These are phyloP conservation scores for Fraxinus ornus DNA, from an alignment of 305 asterid species.

Conservation along the genomic window DNA sequence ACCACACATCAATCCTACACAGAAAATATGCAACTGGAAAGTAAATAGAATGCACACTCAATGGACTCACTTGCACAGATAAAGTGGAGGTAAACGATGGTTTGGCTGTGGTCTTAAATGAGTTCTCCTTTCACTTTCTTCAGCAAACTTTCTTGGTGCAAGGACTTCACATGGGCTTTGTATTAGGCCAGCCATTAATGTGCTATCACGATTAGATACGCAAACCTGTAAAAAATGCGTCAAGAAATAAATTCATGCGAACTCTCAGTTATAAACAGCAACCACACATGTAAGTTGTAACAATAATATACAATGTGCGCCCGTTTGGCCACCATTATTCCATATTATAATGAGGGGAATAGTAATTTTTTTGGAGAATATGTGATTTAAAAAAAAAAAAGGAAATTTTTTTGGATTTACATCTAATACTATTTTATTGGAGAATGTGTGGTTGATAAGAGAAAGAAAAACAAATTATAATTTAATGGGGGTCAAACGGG, in stretches of 20 bases:
- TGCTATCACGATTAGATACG: slow-evolving; percentile 60
- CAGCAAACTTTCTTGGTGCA: slow-evolving; percentile 70
- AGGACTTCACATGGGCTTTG: slow-evolving; percentile 85
- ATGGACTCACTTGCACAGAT: slow-evolving; percentile 81
- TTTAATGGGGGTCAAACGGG: not conserved
- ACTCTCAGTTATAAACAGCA: not conserved
- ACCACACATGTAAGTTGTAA: not conserved
- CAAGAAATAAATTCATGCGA: not conserved
- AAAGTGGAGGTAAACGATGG: slow-evolving; percentile 58
- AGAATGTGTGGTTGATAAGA: not conserved
- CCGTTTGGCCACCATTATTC: not conserved
- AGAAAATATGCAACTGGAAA: slow-evolving; percentile 15
- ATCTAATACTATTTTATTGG: not conserved
- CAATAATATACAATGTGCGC: not conserved
- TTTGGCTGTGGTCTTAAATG: slow-evolving; percentile 37
- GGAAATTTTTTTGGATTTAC: not conserved
- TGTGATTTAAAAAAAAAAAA: not conserved
- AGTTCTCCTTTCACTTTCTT: slow-evolving; percentile 69
- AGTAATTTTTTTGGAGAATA: not conserved
- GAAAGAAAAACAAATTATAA: too few relatives aligned
- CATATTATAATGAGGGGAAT: not conserved
- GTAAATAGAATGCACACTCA: slow-evolving; percentile 15
- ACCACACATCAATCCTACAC: not conserved
- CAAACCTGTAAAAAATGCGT: slow-evolving; percentile 61
- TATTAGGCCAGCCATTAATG: slow-evolving; percentile 67